A percentile compares a stretch with the other conserved stretches of the same genome.
These are phyloP conservation scores for Pseudogymnoascus sp. DNA, from an alignment of 2,329 filamentous ascomycete genomes.

Conservation along the genomic window DNA sequence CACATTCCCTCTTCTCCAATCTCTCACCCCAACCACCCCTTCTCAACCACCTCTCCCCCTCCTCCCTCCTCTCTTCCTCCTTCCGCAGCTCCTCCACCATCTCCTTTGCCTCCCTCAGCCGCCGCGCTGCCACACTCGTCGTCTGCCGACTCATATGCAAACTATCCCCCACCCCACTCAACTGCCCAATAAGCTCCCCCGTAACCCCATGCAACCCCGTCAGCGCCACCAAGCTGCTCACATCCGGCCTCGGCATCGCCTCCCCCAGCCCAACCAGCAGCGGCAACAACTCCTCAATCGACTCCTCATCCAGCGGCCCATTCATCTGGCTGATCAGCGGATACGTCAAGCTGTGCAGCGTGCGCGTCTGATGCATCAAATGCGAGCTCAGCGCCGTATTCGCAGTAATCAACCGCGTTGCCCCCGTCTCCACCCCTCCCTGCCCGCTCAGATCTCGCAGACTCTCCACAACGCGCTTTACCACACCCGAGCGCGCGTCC, in stretches of 20 bases:
- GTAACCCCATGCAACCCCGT: constrained; percentile 64
- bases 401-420: constrained; percentile 70
- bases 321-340: constrained; percentile 63
- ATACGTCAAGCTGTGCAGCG: constrained; percentile 66
- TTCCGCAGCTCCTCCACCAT: constrained; percentile 76
- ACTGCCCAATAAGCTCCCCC: constrained; percentile 65
- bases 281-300: constrained; percentile 62
- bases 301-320: constrained; percentile 53
- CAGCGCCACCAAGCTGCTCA: constrained; percentile 58
- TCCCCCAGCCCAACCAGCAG: constrained; percentile 58
- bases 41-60: constrained; percentile 75
- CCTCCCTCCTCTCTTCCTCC: constrained; percentile 75
- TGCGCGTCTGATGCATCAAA: constrained; percentile 66
- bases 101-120: constrained; percentile 74
- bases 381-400: constrained; percentile 70
- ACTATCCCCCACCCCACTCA: constrained; percentile 82
- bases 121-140: constrained; percentile 70
- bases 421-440: constrained; percentile 62
- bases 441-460: constrained; percentile 67
- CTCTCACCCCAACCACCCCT: constrained; percentile 77
- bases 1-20: constrained; percentile 71
- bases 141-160: constrained; percentile 91
- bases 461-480: constrained; percentile 61
- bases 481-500: constrained; percentile 57
- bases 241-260: constrained; percentile 57